Conservation (phyloP, 805 yeast genomes). For the Clavispora phyllophila region DNA sequence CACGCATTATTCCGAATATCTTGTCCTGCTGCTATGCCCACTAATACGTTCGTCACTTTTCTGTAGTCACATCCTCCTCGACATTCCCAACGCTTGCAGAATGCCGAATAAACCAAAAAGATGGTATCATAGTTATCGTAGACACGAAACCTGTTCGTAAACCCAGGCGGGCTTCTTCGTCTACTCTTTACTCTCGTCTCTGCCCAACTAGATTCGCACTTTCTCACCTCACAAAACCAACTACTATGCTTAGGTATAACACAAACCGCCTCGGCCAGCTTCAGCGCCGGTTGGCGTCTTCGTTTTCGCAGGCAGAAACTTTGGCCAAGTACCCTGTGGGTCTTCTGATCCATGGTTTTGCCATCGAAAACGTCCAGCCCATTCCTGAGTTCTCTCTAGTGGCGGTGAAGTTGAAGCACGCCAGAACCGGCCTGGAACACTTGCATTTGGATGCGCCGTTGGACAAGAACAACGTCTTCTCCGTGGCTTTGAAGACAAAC, state of each 20-base stretch:
- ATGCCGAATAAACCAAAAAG: no score
- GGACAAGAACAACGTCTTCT: constrained; percentile 83
- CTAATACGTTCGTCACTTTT: no score
- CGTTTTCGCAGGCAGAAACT: constrained; percentile 6
- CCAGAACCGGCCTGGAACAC: constrained; percentile 69
- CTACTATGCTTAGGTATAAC: neutral
- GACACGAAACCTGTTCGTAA: no score
- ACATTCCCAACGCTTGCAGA: no score
- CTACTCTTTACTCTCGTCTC: no score
- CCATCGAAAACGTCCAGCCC: constrained; percentile 55
- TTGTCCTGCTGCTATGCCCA: no score
- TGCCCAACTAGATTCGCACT: no score
- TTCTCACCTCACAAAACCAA: neutral
- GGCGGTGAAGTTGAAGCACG: constrained; percentile 71
- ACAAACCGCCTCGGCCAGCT: neutral
- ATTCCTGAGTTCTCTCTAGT: constrained; percentile 79
- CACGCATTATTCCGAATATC: no score
- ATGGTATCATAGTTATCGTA: no score
- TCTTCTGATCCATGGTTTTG: constrained; percentile 58
- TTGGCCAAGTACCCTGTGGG: constrained; percentile 57
- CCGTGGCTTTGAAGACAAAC: constrained; percentile 85
- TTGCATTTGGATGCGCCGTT: constrained; percentile 76
- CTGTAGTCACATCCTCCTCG: no score
- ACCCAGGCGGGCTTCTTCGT: no score
- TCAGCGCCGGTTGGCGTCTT: constrained; percentile 1